Percentiles rank a stretch among this genome's conserved stretches.
Evolutionary conservation across 495 filamentous ascomycete genomes (phyloP).

Genomic region (Geoglossum glabrum): DNA sequence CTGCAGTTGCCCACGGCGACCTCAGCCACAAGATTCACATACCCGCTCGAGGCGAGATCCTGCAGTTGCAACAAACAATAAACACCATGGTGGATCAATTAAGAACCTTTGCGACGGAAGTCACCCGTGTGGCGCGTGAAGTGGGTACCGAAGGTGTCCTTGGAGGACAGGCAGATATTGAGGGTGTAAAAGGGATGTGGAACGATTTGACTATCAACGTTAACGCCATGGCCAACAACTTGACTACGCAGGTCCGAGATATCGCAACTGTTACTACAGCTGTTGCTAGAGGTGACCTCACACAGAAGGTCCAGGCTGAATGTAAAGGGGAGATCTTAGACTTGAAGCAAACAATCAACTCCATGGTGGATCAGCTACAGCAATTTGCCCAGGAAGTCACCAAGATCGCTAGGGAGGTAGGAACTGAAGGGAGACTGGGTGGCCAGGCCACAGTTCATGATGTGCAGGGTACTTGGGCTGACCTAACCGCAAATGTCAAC

Average conservation of each 20-base stretch:
- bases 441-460: constrained; percentile 94
- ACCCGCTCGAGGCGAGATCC: constrained; percentile 84
- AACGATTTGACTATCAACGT: constrained; percentile 96
- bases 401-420: constrained; percentile 92
- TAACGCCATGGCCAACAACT: constrained; percentile 94
- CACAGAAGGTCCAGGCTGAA: constrained; percentile 89
- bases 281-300: constrained; percentile 88
- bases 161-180: constrained; percentile 89
- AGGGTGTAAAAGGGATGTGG: constrained; percentile 74
- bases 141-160: constrained; percentile 95
- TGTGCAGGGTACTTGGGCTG: constrained; percentile 94
- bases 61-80: constrained; percentile 92
- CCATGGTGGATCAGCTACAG: constrained; percentile 94
- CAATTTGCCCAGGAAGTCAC: constrained; percentile 97
- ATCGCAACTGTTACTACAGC: constrained; percentile 98
- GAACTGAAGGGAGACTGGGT: constrained; percentile 85
- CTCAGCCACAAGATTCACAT: constrained; percentile 90
- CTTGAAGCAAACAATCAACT: constrained; percentile 94
- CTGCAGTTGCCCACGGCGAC: constrained; percentile 90
- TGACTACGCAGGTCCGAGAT: constrained; percentile 94
- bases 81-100: constrained; percentile 99
- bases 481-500: constrained; percentile 94
- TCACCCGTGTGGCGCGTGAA: constrained; percentile 87
- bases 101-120: constrained; percentile 89
- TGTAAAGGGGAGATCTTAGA: constrained; percentile 93